Conservation (phyloP, 1,284 basidiomycete genomes). For the Cutaneotrichosporon spelunceum region DNA sequence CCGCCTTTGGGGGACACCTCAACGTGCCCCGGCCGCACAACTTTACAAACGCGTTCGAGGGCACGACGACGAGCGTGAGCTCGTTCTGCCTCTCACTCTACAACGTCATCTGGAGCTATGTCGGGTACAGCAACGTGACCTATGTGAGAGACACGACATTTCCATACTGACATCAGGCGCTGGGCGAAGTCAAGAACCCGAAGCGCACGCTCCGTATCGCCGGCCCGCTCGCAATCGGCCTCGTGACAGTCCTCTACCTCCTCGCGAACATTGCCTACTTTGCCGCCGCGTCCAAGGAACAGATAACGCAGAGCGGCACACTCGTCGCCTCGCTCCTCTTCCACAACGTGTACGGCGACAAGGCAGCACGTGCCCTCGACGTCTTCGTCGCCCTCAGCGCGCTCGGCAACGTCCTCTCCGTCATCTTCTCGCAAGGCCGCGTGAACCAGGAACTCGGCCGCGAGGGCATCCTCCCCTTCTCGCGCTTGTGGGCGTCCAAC, state of each 20-base stretch:
- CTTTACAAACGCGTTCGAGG: constrained; percentile 57
- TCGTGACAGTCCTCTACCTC: constrained; percentile 40
- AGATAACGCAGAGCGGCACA: constrained; percentile 39
- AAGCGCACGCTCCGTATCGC: constrained; percentile 38
- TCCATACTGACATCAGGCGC: constrained; percentile 48
- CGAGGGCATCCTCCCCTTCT: constrained; percentile 48
- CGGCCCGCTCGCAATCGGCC: constrained; percentile 28
- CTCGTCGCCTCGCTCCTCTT: constrained; percentile 50
- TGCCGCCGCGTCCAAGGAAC: constrained; percentile 46
- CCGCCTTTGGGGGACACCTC: constrained; percentile 55
- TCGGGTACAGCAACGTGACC: constrained; percentile 54
- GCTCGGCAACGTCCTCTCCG: constrained; percentile 37
- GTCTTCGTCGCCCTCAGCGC: constrained; percentile 48
- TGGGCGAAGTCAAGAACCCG: constrained; percentile 53
- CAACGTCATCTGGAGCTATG: constrained; percentile 29
- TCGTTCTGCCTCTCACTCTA: constrained; percentile 50
- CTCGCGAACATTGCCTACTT: constrained; percentile 48
- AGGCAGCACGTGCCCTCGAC: constrained; percentile 34
- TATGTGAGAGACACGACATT: constrained; percentile 14
- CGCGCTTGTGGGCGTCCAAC: constrained; percentile 40
- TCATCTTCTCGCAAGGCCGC: constrained; percentile 50
- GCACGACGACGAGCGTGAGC: constrained; percentile 54
- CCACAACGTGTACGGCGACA: constrained; percentile 46
- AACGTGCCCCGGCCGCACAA: constrained; percentile 54
- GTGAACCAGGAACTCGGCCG: constrained; percentile 46